Percentiles rank a stretch among this genome's conserved stretches.
These are phyloP conservation scores for Ophiocordyceps sinensis DNA, from an alignment of 2,329 filamentous ascomycete species.

Conservation along the genomic window DNA sequence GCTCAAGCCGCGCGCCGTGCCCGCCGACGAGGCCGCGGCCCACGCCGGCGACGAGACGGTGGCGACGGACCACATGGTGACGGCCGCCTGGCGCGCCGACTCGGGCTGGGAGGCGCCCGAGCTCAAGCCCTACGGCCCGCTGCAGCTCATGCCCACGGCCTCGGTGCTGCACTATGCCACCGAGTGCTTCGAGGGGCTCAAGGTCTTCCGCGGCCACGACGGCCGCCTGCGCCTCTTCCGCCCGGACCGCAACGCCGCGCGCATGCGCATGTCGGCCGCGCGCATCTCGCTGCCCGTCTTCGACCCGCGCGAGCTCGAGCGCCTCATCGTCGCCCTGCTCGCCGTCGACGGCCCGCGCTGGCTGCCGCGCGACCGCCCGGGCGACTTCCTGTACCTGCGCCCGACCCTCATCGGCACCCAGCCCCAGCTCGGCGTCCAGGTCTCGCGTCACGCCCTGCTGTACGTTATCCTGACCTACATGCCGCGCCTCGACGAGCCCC, in stretches of 20 bases:
- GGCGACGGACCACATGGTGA: conserved; percentile 82
- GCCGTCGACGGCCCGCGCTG: conserved; percentile 62
- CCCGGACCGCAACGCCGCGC: conserved; percentile 55
- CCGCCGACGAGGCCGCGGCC: conserved; percentile 29
- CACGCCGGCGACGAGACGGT: conserved; percentile 35
- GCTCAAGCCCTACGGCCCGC: conserved; percentile 62
- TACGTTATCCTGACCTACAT: conserved; percentile 62
- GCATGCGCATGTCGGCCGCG: conserved; percentile 43
- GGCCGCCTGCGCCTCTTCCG: conserved; percentile 64
- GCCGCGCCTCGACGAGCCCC: conserved; percentile 36
- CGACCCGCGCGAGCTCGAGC: conserved; percentile 54
- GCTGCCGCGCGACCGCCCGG: conserved; percentile 56
- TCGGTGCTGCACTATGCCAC: conserved; percentile 79
- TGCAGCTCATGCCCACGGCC: conserved; percentile 67
- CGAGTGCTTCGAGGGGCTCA: conserved; percentile 78
- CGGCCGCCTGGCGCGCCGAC: conserved; percentile 48
- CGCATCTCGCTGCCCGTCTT: conserved; percentile 67
- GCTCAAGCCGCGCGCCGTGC: conserved; percentile 34
- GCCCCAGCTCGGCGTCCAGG: conserved; percentile 64
- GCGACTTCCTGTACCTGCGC: conserved; percentile 68
- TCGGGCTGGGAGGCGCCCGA: conserved; percentile 61
- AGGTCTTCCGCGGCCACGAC: conserved; percentile 68
- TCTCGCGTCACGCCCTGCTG: conserved; percentile 72
- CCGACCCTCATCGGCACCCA: conserved; percentile 80
- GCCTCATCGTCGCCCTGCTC: conserved; percentile 58